Evolutionary conservation across 139 green algal genomes (phyloP), one percentile per base, ranked within the genome.

Genomic region (Tetradesmus obliquus): DNA sequence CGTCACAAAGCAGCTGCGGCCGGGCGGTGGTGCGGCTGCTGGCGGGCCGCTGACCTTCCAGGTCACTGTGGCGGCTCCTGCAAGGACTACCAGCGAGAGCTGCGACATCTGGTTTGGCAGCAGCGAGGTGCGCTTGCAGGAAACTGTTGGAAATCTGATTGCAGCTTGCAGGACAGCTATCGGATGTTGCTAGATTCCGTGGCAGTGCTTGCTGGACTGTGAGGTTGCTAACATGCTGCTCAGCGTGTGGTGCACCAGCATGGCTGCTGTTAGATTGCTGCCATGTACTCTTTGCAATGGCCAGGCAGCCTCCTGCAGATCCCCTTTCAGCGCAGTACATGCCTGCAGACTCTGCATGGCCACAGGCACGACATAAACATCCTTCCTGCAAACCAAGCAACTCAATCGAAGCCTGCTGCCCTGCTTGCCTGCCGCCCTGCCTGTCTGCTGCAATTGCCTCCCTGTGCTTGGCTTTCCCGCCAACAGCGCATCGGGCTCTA

Each of bases 41-140:
- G 20, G n/a, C 24, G 82, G 62, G 20, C 20, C 51, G n/a, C 60
- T 87, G 55, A 24, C 82, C 0, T 87, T 87, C 20, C 17, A 87
- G 82, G 45, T 87, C 32, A 87, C 82, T 20, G 5, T 87, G 54
- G 54, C 82, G 6, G 82, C 82, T 55, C 82, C 82, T 19, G 82
- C 82, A 55, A 87, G 62, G 55, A 87, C 54, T 5, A 5, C 82
- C 13, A 60, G n/a, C 13, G 55, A 87, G 82, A 60, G 82, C 51
- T 87, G 82, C 20, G 54, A 58, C 10, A 60, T 24, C 19, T 87
- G 82, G 82, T 87, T 87, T 74, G 82, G 82, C 32, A 74, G 55
- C 55, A 55, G 51, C n/a, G 55, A 87, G 82, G 82, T 87, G 20
- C 22, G 81, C 22, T 85, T 66, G 7, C 5, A 20, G 53, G 13